Evolutionary conservation across 2,329 filamentous ascomycete genomes (phyloP), one percentile per base, ranked within the genome.

Genomic region (Botryotinia calthae): DNA sequence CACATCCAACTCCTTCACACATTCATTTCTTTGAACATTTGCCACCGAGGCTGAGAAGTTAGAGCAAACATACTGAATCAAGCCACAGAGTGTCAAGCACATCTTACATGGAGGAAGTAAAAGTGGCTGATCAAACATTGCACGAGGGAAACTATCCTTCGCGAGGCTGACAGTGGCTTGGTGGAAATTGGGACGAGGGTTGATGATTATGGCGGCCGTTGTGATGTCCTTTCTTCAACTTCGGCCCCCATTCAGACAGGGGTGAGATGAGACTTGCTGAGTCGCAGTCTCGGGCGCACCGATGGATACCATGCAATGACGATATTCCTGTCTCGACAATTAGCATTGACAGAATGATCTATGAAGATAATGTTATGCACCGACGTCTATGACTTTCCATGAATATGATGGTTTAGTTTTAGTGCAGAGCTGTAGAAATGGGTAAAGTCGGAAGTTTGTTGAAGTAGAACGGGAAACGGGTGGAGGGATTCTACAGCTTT

Each of bases 101-200:
- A n/a, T 54, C 22, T 10, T 18, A 54, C 16, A 37, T 1, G 37
- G 18, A 51, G 42, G 4, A 28, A 56, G 14, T 37, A 42, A 56
- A 67, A 56, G 34, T 56, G 48, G 65, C 48, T 67, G 65, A 56
- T 16, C 7, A 18, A 56, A 42, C 4, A 67, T 67, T 34, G 20
- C 37, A 46, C 28, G 37, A 34, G 42, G 51, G 22, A 9, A 22
- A 37, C 48, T 59, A 25, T 44, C 70, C 62, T 64, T 42, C n/a
- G 40, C 46, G 54, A 72, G 70, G 70, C 70, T 72, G 63, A 67
- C 28, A 51, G 54, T 72, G 70, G 63, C 70, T 67, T 72, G 70
- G 48, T 68, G 25, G 10, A 37, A 16, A 28, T 42, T 59, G n/a
- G 48, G 12, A 16, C 25, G 48, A 54, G 25, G 25, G 34, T 71